Evolutionary conservation across 2,329 filamentous ascomycete species (phyloP).

Genomic region (Curvularia sp.): DNA sequence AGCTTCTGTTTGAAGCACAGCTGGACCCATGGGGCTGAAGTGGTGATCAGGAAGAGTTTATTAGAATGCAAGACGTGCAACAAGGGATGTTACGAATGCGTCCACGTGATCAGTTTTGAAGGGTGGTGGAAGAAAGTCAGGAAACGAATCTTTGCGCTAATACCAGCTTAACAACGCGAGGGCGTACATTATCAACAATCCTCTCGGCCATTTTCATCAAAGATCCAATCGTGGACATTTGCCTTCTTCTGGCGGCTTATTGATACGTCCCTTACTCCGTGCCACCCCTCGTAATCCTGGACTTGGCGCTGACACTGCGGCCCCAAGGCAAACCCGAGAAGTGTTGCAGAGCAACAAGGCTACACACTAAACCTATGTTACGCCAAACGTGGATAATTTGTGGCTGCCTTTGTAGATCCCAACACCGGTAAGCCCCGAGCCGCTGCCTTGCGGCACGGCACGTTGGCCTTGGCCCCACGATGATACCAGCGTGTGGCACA

Average conservation of each 20-base stretch:
- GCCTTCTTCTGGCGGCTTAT: neutral
- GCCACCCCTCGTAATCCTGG: neutral
- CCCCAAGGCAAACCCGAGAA: conserved; percentile 3
- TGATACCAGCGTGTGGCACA: neutral
- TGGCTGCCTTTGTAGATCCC: neutral
- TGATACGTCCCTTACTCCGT: neutral
- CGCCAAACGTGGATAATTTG: neutral
- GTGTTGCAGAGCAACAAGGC: neutral
- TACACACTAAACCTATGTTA: neutral
- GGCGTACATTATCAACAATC: neutral
- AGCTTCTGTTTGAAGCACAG: neutral
- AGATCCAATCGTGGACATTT: neutral
- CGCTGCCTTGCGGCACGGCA: neutral
- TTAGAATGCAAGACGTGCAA: no score
- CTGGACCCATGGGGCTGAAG: neutral
- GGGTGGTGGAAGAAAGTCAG: no score
- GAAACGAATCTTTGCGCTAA: neutral
- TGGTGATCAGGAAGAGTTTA: neutral
- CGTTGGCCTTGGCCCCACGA: neutral
- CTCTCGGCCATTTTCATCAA: neutral
- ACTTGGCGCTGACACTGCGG: conserved; percentile 8
- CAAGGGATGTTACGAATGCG: no score
- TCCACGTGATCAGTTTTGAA: neutral
- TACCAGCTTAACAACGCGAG: neutral
- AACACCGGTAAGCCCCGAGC: neutral